Evolutionary conservation across 306 rosid species (phyloP).

Genomic region (Pyrus pyrifolia): DNA sequence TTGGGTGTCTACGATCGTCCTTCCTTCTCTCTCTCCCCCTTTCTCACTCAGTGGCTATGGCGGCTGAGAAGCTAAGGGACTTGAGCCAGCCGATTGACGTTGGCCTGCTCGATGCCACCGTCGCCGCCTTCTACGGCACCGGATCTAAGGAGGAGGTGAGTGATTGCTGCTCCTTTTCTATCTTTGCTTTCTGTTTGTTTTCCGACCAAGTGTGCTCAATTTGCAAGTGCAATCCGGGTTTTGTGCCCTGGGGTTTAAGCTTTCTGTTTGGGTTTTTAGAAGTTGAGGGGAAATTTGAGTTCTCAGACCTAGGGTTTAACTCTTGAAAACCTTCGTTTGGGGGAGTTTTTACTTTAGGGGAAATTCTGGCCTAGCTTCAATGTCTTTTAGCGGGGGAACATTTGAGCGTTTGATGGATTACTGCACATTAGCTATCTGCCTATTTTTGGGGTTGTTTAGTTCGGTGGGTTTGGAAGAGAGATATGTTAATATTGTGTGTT

Average conservation of each 20-base stretch:
- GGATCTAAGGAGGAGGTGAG: conserved; percentile 98
- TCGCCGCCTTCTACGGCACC: conserved; percentile 96
- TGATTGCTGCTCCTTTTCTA: background rate
- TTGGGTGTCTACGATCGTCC: background rate
- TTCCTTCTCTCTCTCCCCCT: background rate
- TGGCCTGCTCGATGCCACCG: conserved; percentile 84
- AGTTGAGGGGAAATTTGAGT: background rate
- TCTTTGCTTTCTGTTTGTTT: background rate
- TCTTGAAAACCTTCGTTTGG: background rate
- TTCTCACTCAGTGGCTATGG: conserved; percentile 44
- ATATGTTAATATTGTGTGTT: background rate
- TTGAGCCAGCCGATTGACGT: conserved; percentile 92
- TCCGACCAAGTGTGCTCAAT: background rate
- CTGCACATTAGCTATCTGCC: background rate
- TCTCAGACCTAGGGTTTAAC: conserved; percentile 3
- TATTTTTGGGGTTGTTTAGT: background rate
- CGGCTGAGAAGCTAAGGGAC: conserved; percentile 93
- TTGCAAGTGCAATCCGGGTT: background rate
- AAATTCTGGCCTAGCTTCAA: conserved; percentile 7
- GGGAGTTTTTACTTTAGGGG: background rate
- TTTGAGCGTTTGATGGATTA: background rate
- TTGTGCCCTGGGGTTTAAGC: conserved; percentile 4
- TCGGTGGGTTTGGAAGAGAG: background rate
- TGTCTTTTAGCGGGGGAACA: background rate
- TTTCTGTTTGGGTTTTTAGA: background rate